These are phyloP conservation scores for Prinsepia uniflora DNA, from an alignment of 306 rosid genomes.

Conservation along the genomic window DNA sequence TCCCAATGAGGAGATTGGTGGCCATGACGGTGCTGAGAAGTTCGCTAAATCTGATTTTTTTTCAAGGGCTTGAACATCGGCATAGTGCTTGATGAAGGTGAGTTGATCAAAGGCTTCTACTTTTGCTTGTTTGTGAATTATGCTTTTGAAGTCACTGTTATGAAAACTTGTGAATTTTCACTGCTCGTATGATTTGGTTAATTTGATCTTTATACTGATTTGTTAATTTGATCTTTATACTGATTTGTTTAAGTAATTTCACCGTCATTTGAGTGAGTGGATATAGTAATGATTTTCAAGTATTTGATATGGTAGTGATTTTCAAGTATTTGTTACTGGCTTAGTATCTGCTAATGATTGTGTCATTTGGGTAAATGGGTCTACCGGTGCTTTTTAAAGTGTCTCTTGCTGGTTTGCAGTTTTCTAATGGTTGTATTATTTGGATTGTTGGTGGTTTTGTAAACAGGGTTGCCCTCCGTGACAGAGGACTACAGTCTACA, in stretches of 20 bases:
- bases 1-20: slow-evolving; percentile 93
- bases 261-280: not conserved
- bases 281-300: not conserved
- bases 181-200: too few species aligned
- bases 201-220: too few species aligned
- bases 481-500: slow-evolving; percentile 55
- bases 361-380: not conserved
- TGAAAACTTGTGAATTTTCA: not conserved
- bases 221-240: too few species aligned
- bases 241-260: too few species aligned
- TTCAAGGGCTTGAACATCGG: slow-evolving; percentile 65
- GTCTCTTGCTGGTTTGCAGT: not conserved
- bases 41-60: slow-evolving; percentile 45
- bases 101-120: not conserved
- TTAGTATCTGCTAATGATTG: not conserved
- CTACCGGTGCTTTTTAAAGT: not conserved
- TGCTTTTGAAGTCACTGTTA: slow-evolving; percentile 1
- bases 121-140: not conserved
- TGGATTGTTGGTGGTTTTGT: not conserved
- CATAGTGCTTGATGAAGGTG: slow-evolving; percentile 85
- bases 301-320: not conserved
- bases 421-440: not conserved
- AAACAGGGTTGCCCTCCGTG: slow-evolving; percentile 68
- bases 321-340: not conserved
- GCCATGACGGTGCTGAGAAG: slow-evolving; percentile 58